phyloP scores from a whole-genome alignment of 1,139 yeast species.

The Yamadazyma kanchanaburiensis region DNA sequence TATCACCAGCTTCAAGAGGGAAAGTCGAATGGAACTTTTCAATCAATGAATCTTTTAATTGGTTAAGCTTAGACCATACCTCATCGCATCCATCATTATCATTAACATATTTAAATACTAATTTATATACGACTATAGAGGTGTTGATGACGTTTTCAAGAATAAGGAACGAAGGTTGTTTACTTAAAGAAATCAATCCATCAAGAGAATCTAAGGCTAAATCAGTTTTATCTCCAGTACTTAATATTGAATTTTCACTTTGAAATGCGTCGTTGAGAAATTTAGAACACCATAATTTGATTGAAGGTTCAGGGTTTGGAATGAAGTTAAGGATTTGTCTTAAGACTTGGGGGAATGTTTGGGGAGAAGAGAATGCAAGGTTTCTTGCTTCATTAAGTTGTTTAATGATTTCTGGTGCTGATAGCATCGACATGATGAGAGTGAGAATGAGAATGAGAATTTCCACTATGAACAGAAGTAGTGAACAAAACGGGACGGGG shows the following conservation, averaged over 20 bases:
- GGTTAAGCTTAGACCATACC: constrained; percentile 41
- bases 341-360: constrained; percentile 50
- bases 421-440: constrained; percentile 10
- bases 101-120: constrained; percentile 41
- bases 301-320: constrained; percentile 26
- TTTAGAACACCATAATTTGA: constrained; percentile 46
- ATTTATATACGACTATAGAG: constrained; percentile 31
- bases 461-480: neutral
- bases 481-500: too few relatives aligned
- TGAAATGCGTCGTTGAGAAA: constrained; percentile 45
- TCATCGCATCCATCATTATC: constrained; percentile 43
- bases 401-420: constrained; percentile 23
- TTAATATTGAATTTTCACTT: constrained; percentile 23
- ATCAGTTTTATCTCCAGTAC: constrained; percentile 35
- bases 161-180: constrained; percentile 25
- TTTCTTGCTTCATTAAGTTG: constrained; percentile 51
- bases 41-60: constrained; percentile 38
- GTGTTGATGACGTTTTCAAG: constrained; percentile 34
- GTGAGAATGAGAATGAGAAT: neutral
- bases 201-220: constrained; percentile 41
- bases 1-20: constrained; percentile 46
- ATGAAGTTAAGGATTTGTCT: constrained; percentile 48
- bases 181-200: constrained; percentile 26
- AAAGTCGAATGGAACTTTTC: constrained; percentile 33
- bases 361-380: constrained; percentile 44